Evolutionary conservation across 2,329 filamentous ascomycete genomes (phyloP).

Genomic region (Berkeleyomyces basicola): DNA sequence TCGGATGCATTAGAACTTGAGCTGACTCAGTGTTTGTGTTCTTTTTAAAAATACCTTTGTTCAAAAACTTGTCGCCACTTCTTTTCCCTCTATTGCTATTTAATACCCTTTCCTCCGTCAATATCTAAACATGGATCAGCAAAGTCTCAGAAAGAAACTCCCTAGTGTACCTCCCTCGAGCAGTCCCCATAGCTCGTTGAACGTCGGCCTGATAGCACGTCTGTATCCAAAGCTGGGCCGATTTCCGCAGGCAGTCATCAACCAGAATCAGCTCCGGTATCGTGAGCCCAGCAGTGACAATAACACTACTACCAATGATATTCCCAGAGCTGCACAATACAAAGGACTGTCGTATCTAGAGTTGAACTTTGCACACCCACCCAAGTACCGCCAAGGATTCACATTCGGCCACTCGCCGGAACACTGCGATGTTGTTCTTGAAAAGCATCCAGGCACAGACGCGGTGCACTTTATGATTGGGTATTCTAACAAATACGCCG

Average conservation of each 20-base stretch:
- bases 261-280: neutral
- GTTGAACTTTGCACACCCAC: neutral
- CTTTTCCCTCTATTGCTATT: neutral
- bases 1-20: neutral
- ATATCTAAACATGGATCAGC: neutral
- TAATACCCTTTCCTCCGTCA: neutral
- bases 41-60: neutral
- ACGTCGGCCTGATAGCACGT: neutral
- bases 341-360: neutral
- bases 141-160: neutral
- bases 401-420: neutral
- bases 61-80: neutral
- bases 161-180: neutral
- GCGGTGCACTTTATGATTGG: slow-evolving; percentile 4
- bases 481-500: neutral
- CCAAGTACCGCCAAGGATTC: slow-evolving; percentile 4
- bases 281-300: neutral
- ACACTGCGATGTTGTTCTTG: neutral
- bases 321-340: neutral
- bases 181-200: neutral
- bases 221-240: neutral
- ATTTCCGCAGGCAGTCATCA: neutral
- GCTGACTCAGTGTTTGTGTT: neutral
- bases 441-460: neutral
- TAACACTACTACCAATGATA: neutral